Evolutionary conservation across 2,329 filamentous ascomycete genomes (phyloP), one percentile per base, ranked within the genome.

Genomic region (Fusarium musae): DNA sequence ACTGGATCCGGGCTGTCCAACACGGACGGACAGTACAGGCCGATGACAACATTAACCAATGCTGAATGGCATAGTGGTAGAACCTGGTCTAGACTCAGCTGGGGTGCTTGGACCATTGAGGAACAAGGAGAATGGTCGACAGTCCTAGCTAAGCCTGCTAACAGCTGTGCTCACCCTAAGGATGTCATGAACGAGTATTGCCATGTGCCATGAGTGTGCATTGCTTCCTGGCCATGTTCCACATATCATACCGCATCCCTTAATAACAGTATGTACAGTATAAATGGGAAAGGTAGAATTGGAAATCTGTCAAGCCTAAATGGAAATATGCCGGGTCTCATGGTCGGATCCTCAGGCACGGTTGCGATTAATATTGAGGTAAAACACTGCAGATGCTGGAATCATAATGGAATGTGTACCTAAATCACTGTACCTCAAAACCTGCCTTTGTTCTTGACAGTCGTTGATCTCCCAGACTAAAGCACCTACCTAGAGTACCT

Each of bases 61-160:
- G 30, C 42, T 59, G 42, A 17, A 37, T 50, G 32, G 26, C 65
- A 72, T 68, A 39, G 61, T 30, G 56, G 52, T 59, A 43, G 73
- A 62, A 56, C 67, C 61, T 64, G 73, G 69, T 65, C 73, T 64
- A 78, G 75, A 77, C 71, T 78, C 77, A 78, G 78, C 75, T 74
- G 73, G 75, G 69, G 70, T 63, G 67, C 69, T 74, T 72, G 67
- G 67, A 52, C 70, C 73, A 74, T 68, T 69, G 43, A 62, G 69
- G 57, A 63, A 49, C 30, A 39, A 47, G 49, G 64, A 67, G 65
- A 69, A 69, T 65, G 42, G 44, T 30, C 36, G 11, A 34, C 43
- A 61, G 56, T 44, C 59, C 54, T 66, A 36, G 49, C 64, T 50
- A 66, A 40, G 63, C 39, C 39, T 44, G 36, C 44, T 19, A 28